These are phyloP conservation scores for Crithidia fasciculata DNA, from an alignment of 208 protist species.

Conservation along the genomic window DNA sequence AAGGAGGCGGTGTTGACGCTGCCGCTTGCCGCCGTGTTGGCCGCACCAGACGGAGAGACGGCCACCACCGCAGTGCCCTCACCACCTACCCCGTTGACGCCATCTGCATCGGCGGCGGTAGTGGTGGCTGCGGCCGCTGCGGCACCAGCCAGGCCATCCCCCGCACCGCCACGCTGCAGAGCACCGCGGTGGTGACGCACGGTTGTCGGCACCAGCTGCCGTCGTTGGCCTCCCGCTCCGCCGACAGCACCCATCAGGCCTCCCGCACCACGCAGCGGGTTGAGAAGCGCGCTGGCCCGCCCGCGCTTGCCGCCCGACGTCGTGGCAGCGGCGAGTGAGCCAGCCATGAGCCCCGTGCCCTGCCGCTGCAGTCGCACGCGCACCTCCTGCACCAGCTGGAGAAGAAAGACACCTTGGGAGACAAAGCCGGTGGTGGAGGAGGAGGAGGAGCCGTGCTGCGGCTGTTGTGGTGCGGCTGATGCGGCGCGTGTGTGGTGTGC, in stretches of 20 bases:
- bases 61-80: background rate
- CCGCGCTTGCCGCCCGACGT: background rate
- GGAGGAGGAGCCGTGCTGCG: background rate
- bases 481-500: background rate
- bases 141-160: constrained; percentile 12
- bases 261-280: constrained; percentile 10
- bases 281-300: background rate
- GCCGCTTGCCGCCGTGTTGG: background rate
- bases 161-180: constrained; percentile 12
- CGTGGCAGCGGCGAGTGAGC: constrained; percentile 18
- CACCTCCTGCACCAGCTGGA: constrained; percentile 33
- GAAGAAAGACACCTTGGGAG: constrained; percentile 27
- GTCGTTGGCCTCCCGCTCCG: background rate
- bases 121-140: background rate
- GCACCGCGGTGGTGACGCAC: constrained; percentile 27
- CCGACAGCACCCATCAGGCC: background rate
- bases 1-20: constrained; percentile 31
- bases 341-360: constrained; percentile 23
- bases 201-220: constrained; percentile 19
- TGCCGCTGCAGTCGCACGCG: constrained; percentile 26
- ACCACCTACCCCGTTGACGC: background rate
- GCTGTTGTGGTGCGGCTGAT: constrained; percentile 12
- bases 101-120: background rate
- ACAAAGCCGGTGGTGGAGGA: constrained; percentile 26
- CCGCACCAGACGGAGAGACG: too few species aligned